Evolutionary conservation across 306 rosid species (phyloP), one percentile per base, ranked within the genome.

Genomic region (Lupinus albus): DNA sequence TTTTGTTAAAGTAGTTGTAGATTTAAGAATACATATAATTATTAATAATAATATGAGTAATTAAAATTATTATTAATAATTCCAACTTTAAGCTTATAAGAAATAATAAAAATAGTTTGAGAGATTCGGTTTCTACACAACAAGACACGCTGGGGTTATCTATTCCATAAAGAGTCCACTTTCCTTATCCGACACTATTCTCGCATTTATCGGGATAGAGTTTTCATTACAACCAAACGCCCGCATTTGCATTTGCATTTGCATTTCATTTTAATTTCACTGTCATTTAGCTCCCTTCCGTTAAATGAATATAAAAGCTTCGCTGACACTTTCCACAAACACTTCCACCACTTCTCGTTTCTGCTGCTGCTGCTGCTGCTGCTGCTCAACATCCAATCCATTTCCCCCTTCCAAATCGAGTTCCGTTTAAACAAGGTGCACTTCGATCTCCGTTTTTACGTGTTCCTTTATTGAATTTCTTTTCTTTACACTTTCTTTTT

Each of bases 161-260:
- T n/a, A n/a, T 59, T 48, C 28, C 49, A 18, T 13, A 47, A 0
- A 21, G 20, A 38, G 68, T 56, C 77, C 70, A 32, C 47, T 35
- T 51, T 47, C 42, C 11, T 62, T 25, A 66, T 20, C 18, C 11
- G 8, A 32, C 33, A 7, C 14, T 21, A 28, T 16, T 63, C 57
- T 8, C 50, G 2, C 3, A 12, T 25, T 49, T 1, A 0, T 48
- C 59, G 83, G 70, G 50, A 42, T 45, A 50, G 35, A 33, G 33
- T 45, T 59, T 49, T 11, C 6, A 50, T n/a, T 11, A 0, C 9
- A 52, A 7, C 80, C 82, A 73, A 83, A 76, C 87, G 28, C 47
- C n/a, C n/a, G n/a, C n/a, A n/a, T n/a, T n/a, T 70, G 39, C 41
- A 77, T 63, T 63, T 72, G 55, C 82, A 66, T 83, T 83, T 80